A percentile compares a stretch with the other conserved stretches of the same genome.
These are phyloP conservation scores for Forsythia viridissima DNA, from an alignment of 257 asterid genomes.

Conservation along the genomic window DNA sequence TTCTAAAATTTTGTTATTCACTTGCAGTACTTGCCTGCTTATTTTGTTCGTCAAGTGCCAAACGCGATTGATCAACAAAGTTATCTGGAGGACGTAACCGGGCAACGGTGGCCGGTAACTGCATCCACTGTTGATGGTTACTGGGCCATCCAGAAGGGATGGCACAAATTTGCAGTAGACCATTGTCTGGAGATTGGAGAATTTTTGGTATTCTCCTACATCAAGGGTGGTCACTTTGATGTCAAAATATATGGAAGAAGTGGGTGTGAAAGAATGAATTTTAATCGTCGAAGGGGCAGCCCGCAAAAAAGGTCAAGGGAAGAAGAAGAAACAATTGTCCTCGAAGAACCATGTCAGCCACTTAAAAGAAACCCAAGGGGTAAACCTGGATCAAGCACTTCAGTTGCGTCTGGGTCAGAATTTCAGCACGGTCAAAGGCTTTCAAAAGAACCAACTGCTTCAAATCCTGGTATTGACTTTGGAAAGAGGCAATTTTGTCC, in stretches of 20 bases:
- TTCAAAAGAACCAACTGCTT: conserved; percentile 3
- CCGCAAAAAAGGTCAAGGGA: conserved; percentile 18
- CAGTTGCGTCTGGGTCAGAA: conserved; percentile 25
- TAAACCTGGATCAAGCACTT: conserved; percentile 18
- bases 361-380: conserved; percentile 8
- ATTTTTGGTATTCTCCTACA: conserved; percentile 36
- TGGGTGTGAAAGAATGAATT: conserved; percentile 35
- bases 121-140: conserved; percentile 29
- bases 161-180: conserved; percentile 48
- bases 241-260: conserved; percentile 44
- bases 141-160: conserved; percentile 56
- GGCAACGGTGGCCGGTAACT: conserved; percentile 42
- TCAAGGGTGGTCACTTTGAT: conserved; percentile 41
- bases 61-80: conserved; percentile 38
- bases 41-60: conserved; percentile 32
- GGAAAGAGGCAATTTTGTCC: conserved; percentile 6
- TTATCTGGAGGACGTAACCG: conserved; percentile 54
- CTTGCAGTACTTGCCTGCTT: conserved; percentile 73
- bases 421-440: conserved; percentile 12
- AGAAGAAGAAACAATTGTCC: conserved; percentile 12
- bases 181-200: conserved; percentile 49
- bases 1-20: conserved; percentile 15
- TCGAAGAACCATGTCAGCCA: conserved; percentile 14
- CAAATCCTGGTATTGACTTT: background rate
- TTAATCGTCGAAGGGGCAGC: background rate